Conservation (phyloP, 352 stramenopile species). For the Elongisporangium undulatum region DNA sequence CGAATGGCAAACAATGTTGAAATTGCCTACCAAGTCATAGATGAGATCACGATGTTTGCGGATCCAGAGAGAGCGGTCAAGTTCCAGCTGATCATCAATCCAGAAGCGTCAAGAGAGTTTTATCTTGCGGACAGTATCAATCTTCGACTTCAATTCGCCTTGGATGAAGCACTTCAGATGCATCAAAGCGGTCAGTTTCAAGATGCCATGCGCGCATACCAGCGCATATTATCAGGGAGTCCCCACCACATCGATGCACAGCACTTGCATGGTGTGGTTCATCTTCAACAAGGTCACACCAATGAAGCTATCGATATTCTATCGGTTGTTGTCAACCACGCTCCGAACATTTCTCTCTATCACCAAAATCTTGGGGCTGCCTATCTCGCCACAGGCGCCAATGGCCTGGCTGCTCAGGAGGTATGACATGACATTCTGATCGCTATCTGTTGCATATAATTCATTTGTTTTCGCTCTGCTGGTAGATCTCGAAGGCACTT, state of each 20-base stretch:
- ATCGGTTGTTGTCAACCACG: conserved; percentile 8
- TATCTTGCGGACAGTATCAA: not conserved
- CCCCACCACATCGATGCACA: conserved; percentile 27
- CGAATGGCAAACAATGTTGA: conserved; percentile 65
- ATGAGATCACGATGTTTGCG: conserved; percentile 38
- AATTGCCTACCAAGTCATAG: conserved; percentile 50
- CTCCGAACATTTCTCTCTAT: conserved; percentile 24
- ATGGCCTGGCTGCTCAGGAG: conserved; percentile 12
- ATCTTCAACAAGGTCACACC: conserved; percentile 16
- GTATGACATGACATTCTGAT: conserved; percentile 5
- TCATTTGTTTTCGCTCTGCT: not conserved
- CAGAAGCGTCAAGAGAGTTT: conserved; percentile 2
- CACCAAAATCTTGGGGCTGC: conserved; percentile 22
- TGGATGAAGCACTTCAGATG: conserved; percentile 19
- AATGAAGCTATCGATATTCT: conserved; percentile 15
- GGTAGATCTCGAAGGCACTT: conserved; percentile 1
- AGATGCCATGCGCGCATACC: conserved; percentile 32
- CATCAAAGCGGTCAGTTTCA: conserved; percentile 21
- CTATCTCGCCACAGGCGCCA: conserved; percentile 9
- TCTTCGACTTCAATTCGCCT: conserved; percentile 6
- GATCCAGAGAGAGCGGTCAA: not conserved
- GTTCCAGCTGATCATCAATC: conserved; percentile 46
- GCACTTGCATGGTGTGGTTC: conserved; percentile 42
- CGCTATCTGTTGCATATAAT: not conserved
- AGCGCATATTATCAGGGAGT: conserved; percentile 23